A percentile compares a stretch with the other conserved stretches of the same genome.
Conservation (phyloP, 495 filamentous ascomycete species). For the Neurospora sp. region DNA sequence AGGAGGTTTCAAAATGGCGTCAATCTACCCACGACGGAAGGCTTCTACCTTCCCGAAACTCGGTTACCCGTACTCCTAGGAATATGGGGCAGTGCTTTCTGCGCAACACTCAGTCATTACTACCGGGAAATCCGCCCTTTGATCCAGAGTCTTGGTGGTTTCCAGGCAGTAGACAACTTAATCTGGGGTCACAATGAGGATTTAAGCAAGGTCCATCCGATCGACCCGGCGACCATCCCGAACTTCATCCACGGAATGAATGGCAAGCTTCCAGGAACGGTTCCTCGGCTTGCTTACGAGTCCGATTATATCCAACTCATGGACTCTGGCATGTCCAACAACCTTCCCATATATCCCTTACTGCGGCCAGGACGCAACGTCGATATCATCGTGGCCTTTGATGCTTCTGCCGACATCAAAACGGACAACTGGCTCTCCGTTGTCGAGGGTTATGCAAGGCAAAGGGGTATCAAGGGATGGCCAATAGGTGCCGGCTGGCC, state of each 20-base stretch:
- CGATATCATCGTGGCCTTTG: constrained; percentile 64
- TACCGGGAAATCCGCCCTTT: constrained; percentile 85
- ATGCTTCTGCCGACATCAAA: constrained; percentile 31
- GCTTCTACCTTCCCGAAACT: constrained; percentile 64
- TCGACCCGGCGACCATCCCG: constrained; percentile 78
- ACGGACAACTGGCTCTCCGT: constrained; percentile 75
- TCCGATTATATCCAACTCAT: constrained; percentile 71
- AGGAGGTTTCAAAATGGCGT: constrained; percentile 65
- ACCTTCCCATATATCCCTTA: constrained; percentile 88
- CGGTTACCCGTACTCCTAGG: constrained; percentile 76
- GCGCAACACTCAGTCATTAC: constrained; percentile 88
- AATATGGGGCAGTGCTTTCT: constrained; percentile 92
- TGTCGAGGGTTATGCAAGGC: constrained; percentile 81
- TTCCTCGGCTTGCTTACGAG: constrained; percentile 62
- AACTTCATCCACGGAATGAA: constrained; percentile 80
- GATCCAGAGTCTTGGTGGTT: constrained; percentile 60
- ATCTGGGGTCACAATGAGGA: constrained; percentile 75
- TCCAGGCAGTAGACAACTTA: constrained; percentile 71
- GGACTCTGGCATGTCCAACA: constrained; percentile 98
- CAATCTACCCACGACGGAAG: constrained; percentile 44
- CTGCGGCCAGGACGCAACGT: constrained; percentile 79
- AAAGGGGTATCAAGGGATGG: constrained; percentile 87
- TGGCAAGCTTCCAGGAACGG: constrained; percentile 57
- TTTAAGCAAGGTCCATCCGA: constrained; percentile 80
- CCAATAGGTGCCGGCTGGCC: constrained; percentile 90